These are phyloP conservation scores for Penicillium silybi DNA, from an alignment of 495 filamentous ascomycete species.

Conservation along the genomic window DNA sequence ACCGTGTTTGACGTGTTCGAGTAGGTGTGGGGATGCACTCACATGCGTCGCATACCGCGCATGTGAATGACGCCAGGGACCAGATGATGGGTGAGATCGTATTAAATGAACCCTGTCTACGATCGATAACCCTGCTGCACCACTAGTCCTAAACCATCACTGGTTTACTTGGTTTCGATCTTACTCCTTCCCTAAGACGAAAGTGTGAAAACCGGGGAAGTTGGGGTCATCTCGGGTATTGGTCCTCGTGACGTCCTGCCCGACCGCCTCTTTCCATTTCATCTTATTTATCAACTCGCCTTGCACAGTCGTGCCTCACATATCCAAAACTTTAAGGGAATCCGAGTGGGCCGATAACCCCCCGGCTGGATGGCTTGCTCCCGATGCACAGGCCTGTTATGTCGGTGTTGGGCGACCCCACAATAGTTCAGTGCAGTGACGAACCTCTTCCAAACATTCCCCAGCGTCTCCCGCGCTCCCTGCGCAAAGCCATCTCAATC, in stretches of 20 bases:
- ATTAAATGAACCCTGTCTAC: neutral
- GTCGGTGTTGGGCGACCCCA: constrained; percentile 34
- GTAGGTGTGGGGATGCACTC: neutral
- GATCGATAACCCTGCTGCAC: neutral
- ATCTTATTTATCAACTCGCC: constrained; percentile 1
- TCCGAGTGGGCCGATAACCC: constrained; percentile 5
- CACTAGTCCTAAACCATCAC: neutral
- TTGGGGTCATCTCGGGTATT: constrained; percentile 16
- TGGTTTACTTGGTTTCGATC: neutral
- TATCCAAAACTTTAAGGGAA: neutral
- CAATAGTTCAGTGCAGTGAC: constrained; percentile 29
- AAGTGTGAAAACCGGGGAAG: constrained; percentile 1
- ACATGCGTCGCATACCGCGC: constrained; percentile 9
- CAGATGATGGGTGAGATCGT: constrained; percentile 19
- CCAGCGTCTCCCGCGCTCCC: constrained; percentile 10
- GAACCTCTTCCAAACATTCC: constrained; percentile 7
- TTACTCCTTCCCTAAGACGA: neutral
- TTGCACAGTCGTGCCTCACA: neutral
- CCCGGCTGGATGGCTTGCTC: constrained; percentile 26
- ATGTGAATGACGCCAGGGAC: constrained; percentile 12
- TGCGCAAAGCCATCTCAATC: constrained; percentile 29
- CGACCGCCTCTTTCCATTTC: constrained; percentile 15
- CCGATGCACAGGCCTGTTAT: constrained; percentile 29
- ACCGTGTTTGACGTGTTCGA: too few species aligned
- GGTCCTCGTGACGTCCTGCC: constrained; percentile 23